phyloP scores from a whole-genome alignment of 2,329 filamentous ascomycete species.

The Talaromyces sp. region DNA sequence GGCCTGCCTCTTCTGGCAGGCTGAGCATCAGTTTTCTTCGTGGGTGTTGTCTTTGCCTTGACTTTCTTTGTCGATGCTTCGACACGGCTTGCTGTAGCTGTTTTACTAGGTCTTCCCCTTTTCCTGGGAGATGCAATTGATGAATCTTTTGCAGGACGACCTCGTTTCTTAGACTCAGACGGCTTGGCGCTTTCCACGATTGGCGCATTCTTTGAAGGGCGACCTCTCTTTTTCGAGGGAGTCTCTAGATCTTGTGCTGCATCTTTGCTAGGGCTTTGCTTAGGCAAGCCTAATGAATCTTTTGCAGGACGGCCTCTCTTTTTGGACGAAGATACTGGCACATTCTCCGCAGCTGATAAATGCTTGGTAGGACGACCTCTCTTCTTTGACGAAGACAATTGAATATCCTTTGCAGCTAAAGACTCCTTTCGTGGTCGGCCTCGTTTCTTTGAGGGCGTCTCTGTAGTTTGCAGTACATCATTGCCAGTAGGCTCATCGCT shows the following conservation, averaged over 20 bases:
- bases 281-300: too few relatives aligned
- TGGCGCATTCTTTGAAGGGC: not conserved
- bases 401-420: not conserved
- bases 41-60: not conserved
- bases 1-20: not conserved
- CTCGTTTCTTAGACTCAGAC: not conserved
- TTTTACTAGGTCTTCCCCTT: not conserved
- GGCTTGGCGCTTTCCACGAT: not conserved
- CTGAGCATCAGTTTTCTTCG: not conserved
- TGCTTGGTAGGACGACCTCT: not conserved
- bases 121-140: not conserved
- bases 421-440: not conserved
- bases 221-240: not conserved
- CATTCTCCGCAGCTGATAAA: not conserved
- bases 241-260: not conserved
- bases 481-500: not conserved
- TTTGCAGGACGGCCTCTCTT: not conserved
- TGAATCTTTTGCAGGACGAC: not conserved
- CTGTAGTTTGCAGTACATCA: not conserved
- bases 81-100: not conserved
- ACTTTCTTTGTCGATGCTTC: not conserved
- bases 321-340: not conserved
- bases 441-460: not conserved
- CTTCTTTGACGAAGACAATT: not conserved
- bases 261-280: not conserved